Percentiles rank a stretch among this genome's conserved stretches.
Evolutionary conservation across 1,284 basidiomycete genomes (phyloP).

Genomic region (Taiwanofungus camphoratus): DNA sequence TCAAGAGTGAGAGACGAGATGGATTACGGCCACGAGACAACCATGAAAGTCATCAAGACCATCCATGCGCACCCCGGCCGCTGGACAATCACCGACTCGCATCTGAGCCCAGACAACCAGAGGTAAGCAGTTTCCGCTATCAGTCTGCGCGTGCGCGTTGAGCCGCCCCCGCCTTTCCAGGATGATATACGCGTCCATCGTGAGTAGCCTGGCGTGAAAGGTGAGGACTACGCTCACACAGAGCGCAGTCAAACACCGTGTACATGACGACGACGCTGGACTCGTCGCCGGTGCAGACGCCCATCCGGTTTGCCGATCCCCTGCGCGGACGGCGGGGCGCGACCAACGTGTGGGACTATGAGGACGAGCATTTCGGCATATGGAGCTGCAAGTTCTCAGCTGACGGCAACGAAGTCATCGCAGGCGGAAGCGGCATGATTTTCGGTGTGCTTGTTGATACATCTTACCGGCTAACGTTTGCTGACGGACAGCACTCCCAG

Average conservation of each 20-base stretch:
- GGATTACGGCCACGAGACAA: conserved; percentile 49
- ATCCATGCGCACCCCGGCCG: conserved; percentile 71
- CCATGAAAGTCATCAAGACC: conserved; percentile 72
- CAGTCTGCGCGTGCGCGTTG: conserved; percentile 9
- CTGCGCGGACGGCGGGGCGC: conserved; percentile 28
- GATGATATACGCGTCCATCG: conserved; percentile 90
- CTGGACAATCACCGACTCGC: conserved; percentile 96
- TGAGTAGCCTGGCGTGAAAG: conserved; percentile 28
- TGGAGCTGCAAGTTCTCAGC: conserved; percentile 96
- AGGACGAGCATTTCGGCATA: conserved; percentile 63
- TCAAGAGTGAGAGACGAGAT: conserved; percentile 14
- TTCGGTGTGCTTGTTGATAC: conserved; percentile 49
- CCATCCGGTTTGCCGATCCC: conserved; percentile 66
- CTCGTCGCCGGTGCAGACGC: conserved; percentile 61
- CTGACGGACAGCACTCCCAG: conserved; percentile 33
- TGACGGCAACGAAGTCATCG: conserved; percentile 88
- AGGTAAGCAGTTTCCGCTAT: conserved; percentile 41
- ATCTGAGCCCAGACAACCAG: conserved; percentile 88
- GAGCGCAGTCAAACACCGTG: conserved; percentile 57
- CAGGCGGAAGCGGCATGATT: conserved; percentile 70
- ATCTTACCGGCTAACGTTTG: not conserved
- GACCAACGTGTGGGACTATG: conserved; percentile 24
- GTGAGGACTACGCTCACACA: not conserved
- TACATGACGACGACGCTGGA: conserved; percentile 85
- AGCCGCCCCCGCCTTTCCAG: conserved; percentile 31